Evolutionary conservation across 805 yeast genomes (phyloP).

Genomic region (Clavispora vitiphila): DNA sequence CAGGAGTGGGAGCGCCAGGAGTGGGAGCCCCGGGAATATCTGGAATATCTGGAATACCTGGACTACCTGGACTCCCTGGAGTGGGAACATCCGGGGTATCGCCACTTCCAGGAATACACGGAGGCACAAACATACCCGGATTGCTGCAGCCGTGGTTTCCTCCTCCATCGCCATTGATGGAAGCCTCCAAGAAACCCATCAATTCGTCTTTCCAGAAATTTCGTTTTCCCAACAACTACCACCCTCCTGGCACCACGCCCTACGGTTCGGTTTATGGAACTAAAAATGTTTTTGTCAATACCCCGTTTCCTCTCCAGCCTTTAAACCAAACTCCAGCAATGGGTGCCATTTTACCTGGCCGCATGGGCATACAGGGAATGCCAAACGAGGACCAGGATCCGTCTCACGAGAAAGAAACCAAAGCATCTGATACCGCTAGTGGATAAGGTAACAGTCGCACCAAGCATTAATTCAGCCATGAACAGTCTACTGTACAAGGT

Average conservation of each 20-base stretch:
- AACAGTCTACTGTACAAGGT: too few relatives aligned
- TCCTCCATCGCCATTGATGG: background rate
- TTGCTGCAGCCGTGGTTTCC: background rate
- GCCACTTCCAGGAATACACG: background rate
- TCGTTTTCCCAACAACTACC: constrained; percentile 6
- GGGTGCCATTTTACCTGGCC: background rate
- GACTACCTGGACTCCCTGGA: background rate
- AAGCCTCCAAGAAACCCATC: background rate
- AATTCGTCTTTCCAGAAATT: constrained; percentile 11
- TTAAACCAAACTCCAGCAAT: background rate
- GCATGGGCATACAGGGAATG: background rate
- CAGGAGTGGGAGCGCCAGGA: background rate
- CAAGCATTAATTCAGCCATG: too few relatives aligned
- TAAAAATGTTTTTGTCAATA: background rate
- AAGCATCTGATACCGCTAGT: background rate
- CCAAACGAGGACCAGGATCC: background rate
- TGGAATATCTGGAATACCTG: too few relatives aligned
- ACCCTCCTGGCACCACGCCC: background rate
- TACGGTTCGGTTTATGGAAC: constrained; percentile 1
- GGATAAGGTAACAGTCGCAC: too few relatives aligned
- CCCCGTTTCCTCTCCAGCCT: background rate
- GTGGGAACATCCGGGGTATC: background rate
- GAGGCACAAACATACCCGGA: background rate
- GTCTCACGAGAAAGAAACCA: background rate
- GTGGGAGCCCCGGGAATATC: background rate